Base-by-base conservation (phyloP, 1,139 yeast species). In the Diutina siamensis region DNA sequence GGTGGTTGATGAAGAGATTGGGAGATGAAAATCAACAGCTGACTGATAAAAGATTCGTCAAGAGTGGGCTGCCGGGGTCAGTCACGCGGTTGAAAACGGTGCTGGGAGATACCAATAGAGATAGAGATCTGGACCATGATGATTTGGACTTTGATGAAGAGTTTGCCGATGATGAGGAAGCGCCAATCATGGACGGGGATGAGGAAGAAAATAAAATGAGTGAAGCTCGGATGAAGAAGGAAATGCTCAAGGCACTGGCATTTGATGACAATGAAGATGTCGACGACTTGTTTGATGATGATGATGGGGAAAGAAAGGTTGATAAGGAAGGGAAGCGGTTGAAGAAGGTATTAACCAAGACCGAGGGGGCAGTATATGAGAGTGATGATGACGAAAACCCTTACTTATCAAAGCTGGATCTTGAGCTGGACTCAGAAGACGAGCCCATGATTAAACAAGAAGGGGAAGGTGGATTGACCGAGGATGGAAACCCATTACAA, bases 111-210 rank as follows among this genome's bases (percentile, higher is more conserved):
- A 67, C 65, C 21, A 70, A 67, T 17, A 76, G 70, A 38, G 81
- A 73, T 45, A 65, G 80, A 51, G 87, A 80, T 54, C 82, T 87
- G 9, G 95, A 87, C 51, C 89, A 85, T 52, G 97, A 89, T 53
- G 97, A 89, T 58, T 67, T 89, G 54, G 98, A 92, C 65, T 94
- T 75, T 57, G 97, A 92, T 53, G 98, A 92, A 60, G 97, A 89
- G 60, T 92, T 92, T 64, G 97, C 95, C 20, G 98, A 92, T 62
- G 98, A 92, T 61, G 98, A 92, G 65, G 98, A 92, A 61, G 97
- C 97, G 1, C 98, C 98, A 27, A 85, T 89, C 49, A 80, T 92
- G 75, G 98, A 92, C 57, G 97, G 97, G 45, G 88, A 89, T 48
- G 98, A 92, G 58, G 94, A 87, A 57, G 98, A 92, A 58, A 85